Evolutionary conservation across 78 protist genomes (phyloP).

Genomic region (Tieghemostelium lacteum): DNA sequence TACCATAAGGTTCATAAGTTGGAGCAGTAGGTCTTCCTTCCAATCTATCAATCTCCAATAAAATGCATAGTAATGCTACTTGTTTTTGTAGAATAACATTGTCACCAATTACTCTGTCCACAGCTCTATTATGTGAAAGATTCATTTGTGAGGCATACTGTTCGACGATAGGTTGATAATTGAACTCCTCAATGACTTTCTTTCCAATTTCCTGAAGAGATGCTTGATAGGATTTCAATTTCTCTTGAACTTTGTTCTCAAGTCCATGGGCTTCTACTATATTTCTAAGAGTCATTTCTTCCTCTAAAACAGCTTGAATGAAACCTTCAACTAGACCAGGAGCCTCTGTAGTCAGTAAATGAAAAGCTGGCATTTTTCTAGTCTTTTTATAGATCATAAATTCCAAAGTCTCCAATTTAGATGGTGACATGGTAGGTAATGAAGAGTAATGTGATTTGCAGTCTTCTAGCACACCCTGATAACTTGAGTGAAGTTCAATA

Average conservation of each 20-base stretch:
- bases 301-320: slow-evolving; percentile 78
- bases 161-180: slow-evolving; percentile 69
- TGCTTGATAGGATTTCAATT: background rate
- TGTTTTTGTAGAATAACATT: slow-evolving; percentile 49
- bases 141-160: slow-evolving; percentile 31
- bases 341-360: slow-evolving; percentile 78
- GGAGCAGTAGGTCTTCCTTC: background rate
- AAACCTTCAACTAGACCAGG: slow-evolving; percentile 79
- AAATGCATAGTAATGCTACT: slow-evolving; percentile 16
- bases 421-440: background rate
- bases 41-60: slow-evolving; percentile 18
- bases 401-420: background rate
- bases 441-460: background rate
- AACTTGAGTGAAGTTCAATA: background rate
- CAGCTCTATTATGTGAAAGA: background rate
- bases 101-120: slow-evolving; percentile 1
- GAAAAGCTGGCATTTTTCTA: slow-evolving; percentile 66
- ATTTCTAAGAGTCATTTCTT: slow-evolving; percentile 61
- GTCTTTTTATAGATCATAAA: slow-evolving; percentile 19
- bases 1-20: slow-evolving; percentile 8
- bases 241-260: background rate
- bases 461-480: background rate
- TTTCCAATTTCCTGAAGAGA: slow-evolving; percentile 6
- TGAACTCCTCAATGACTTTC: slow-evolving; percentile 47
- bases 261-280: slow-evolving; percentile 26